A percentile compares a stretch with the other conserved stretches of the same genome.
These are phyloP conservation scores for Babesia divergens DNA, from an alignment of 169 alveolate species.

Conservation along the genomic window DNA sequence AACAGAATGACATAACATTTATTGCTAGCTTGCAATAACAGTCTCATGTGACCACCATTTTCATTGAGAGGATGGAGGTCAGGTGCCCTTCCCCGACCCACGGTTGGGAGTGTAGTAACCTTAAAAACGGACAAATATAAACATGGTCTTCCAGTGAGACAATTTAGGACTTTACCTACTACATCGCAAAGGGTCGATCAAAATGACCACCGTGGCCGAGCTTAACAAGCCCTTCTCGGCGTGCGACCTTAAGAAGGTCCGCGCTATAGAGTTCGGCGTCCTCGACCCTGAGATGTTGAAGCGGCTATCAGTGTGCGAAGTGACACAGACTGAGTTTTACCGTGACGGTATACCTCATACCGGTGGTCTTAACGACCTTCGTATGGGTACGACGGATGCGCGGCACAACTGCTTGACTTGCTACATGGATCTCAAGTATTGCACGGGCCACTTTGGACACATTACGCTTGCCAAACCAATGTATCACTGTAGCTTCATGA, in stretches of 20 bases:
- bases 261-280: conserved; percentile 82
- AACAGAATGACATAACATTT: no score
- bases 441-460: conserved; percentile 99
- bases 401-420: conserved; percentile 92
- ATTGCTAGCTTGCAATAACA: no score
- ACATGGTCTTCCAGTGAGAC: no score
- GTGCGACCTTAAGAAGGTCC: conserved; percentile 81
- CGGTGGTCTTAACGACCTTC: conserved; percentile 91
- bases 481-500: conserved; percentile 92
- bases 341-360: conserved; percentile 88
- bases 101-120: no score
- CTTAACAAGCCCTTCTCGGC: conserved; percentile 81
- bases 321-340: conserved; percentile 84
- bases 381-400: conserved; percentile 97
- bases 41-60: no score
- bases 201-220: conserved; percentile 73
- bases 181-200: conserved; percentile 19
- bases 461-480: conserved; percentile 93
- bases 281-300: conserved; percentile 81
- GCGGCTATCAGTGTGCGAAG: conserved; percentile 86
- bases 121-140: no score
- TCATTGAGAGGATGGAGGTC: no score
- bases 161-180: no score
- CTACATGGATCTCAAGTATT: conserved; percentile 89
- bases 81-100: no score